Evolutionary conservation across 768 basidiomycete genomes (phyloP), one percentile per base, ranked within the genome.

Genomic region (Lactifluus rugatus): DNA sequence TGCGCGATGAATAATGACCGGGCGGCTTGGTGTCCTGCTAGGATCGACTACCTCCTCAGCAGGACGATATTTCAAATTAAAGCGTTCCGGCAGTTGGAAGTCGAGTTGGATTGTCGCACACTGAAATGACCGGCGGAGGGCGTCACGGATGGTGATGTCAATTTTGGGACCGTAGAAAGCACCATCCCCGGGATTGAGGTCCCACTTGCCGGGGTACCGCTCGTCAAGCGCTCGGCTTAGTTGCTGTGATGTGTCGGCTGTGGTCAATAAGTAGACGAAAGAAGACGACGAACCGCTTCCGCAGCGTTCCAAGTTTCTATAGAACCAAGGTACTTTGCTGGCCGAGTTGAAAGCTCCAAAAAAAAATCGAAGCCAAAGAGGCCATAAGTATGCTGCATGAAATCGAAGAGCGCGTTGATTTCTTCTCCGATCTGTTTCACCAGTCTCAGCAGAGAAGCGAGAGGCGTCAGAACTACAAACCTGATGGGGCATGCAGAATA

Each of bases 101-200:
- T 98, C 95, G 58, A 99, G 88, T 73, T 98, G 90, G 71, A 98
- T 97, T 2, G 96, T 98, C 41, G 93, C 96, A 67, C 95, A 98
- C 72, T 99, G 96, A 84, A 93, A 95, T 23, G 92, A 91, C 47
- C 96, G 84, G 37, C 79, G 82, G 23, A 98, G 78, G 0, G 96
- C 94, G 66, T 99, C 96, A 25, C 84, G 82, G 69, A 98, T 88
- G 59, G 89, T 92, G 74, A 99, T 95, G 72, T 98, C 96, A 67
- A 97, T 95, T 77, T 98, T 98, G 62, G 96, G 96, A 0, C 96
- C 96, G 73, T 99, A 99, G 81, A 99, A 99, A 10, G 96, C 96
- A 50, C 96, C 96, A 67, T 99, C 96, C 46, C 93, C 95, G 9
- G 90, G 89, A 71, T 96, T 96, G 57, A 94, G 72, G 54, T 84